Evolutionary conservation across 352 stramenopile genomes (phyloP).

Genomic region (Pythium myriotylum): DNA sequence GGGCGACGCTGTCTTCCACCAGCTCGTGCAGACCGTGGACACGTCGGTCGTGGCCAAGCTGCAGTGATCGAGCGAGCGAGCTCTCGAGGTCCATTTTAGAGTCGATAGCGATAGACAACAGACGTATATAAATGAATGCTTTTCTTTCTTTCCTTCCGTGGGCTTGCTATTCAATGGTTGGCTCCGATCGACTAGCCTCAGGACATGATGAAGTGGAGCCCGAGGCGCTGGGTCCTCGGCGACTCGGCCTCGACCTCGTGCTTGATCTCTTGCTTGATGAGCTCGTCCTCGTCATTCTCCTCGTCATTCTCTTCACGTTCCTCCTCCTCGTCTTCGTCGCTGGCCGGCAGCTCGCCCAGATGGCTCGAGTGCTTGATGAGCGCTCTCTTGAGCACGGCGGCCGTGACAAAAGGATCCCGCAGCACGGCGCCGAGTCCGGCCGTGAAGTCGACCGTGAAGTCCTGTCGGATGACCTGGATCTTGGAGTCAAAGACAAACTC

Average conservation of each 20-base stretch:
- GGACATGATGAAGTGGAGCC: slow-evolving; percentile 33
- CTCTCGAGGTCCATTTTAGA: no score
- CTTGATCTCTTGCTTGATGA: neutral
- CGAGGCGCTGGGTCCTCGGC: slow-evolving; percentile 6
- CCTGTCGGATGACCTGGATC: slow-evolving; percentile 53
- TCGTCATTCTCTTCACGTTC: neutral
- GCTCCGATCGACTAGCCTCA: no score
- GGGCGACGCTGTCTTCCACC: slow-evolving; percentile 42
- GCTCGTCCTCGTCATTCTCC: neutral
- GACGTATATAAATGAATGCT: neutral
- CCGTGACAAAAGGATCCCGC: slow-evolving; percentile 24
- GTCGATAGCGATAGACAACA: slow-evolving; percentile 9
- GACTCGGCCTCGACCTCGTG: neutral
- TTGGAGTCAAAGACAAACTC: slow-evolving; percentile 58
- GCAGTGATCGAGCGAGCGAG: slow-evolving; percentile 37
- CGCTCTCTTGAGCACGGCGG: slow-evolving; percentile 14
- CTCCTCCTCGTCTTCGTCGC: slow-evolving; percentile 2
- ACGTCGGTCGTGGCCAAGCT: slow-evolving; percentile 59
- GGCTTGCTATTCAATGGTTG: no score
- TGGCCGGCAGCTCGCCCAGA: slow-evolving; percentile 4
- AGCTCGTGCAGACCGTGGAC: slow-evolving; percentile 63
- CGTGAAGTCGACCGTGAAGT: slow-evolving; percentile 62
- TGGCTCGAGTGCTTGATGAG: slow-evolving; percentile 9
- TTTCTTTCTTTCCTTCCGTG: no score
- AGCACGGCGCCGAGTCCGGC: slow-evolving; percentile 42